A percentile compares a stretch with the other conserved stretches of the same genome.
Evolutionary conservation across 257 asterid species (phyloP).

Genomic region (Buddleja alternifolia): DNA sequence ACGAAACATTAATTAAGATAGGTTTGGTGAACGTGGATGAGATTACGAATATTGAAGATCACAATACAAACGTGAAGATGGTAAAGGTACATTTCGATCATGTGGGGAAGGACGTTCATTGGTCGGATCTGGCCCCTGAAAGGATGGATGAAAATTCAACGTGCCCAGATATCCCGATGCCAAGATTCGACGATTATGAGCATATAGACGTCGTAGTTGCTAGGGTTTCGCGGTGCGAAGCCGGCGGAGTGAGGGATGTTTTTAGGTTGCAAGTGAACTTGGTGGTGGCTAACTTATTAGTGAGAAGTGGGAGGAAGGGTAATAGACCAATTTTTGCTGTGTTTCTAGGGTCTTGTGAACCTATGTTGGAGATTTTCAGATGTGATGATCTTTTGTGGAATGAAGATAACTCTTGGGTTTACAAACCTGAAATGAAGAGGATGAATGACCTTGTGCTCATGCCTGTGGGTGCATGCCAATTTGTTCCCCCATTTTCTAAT

Average conservation of each 20-base stretch:
- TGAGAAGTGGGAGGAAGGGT: conserved; percentile 42
- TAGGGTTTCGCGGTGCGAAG: conserved; percentile 40
- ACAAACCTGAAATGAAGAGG: conserved; percentile 58
- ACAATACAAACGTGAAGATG: conserved; percentile 15
- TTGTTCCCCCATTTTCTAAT: conserved; percentile 51
- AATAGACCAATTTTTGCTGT: conserved; percentile 43
- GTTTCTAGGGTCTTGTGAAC: conserved; percentile 62
- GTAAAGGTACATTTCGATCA: conserved; percentile 46
- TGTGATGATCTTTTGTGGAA: conserved; percentile 78
- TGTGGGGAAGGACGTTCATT: conserved; percentile 41
- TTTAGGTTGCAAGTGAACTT: conserved; percentile 76
- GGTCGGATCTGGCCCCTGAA: conserved; percentile 67
- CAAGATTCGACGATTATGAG: conserved; percentile 46
- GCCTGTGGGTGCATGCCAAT: conserved; percentile 81
- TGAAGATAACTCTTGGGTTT: conserved; percentile 52
- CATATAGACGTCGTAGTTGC: conserved; percentile 68
- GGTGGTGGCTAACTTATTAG: conserved; percentile 70
- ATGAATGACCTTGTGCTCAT: conserved; percentile 50
- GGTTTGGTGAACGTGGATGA: conserved; percentile 41
- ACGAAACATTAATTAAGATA: conserved; percentile 35
- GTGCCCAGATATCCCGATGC: conserved; percentile 80
- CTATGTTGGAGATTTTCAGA: conserved; percentile 75
- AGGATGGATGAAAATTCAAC: conserved; percentile 50
- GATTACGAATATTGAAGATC: conserved; percentile 2
- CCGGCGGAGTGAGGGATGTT: conserved; percentile 49